phyloP scores from a whole-genome alignment of 1,284 basidiomycete species.

The Fomes fomentarius region DNA sequence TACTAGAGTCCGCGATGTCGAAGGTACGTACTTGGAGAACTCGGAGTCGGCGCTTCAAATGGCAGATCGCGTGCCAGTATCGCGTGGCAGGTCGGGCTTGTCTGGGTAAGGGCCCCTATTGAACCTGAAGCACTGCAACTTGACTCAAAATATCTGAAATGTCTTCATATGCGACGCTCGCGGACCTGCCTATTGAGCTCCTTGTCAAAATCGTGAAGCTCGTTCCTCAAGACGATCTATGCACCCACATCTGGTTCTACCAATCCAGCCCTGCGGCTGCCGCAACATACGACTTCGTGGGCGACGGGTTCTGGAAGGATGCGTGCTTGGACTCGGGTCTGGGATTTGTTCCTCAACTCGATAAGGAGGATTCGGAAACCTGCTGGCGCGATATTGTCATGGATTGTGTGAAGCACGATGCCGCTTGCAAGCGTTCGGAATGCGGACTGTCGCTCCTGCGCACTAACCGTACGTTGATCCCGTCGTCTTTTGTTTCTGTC shows the following conservation, averaged over 20 bases:
- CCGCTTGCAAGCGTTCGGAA: conserved; percentile 1
- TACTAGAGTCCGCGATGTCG: no score
- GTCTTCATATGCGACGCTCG: background rate
- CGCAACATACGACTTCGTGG: conserved; percentile 5
- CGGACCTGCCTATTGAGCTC: conserved; percentile 10
- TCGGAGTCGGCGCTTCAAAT: no score
- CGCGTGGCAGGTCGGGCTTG: no score
- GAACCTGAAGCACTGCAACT: no score
- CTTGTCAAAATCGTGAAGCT: conserved; percentile 18
- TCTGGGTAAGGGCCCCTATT: no score
- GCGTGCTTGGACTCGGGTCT: conserved; percentile 9
- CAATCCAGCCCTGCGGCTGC: background rate
- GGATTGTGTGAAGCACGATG: background rate
- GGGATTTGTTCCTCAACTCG: background rate
- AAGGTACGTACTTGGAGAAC: no score
- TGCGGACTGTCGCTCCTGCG: conserved; percentile 3
- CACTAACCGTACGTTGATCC: background rate
- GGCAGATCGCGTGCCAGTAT: no score
- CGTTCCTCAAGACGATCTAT: conserved; percentile 13
- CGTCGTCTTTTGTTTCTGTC: background rate
- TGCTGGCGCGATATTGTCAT: conserved; percentile 13
- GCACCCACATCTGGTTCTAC: conserved; percentile 19
- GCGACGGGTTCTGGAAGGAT: conserved; percentile 8
- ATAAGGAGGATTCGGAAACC: background rate
- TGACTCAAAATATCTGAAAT: no score